phyloP scores from a whole-genome alignment of 2,329 filamentous ascomycete genomes.

The Botrytis medusae region DNA sequence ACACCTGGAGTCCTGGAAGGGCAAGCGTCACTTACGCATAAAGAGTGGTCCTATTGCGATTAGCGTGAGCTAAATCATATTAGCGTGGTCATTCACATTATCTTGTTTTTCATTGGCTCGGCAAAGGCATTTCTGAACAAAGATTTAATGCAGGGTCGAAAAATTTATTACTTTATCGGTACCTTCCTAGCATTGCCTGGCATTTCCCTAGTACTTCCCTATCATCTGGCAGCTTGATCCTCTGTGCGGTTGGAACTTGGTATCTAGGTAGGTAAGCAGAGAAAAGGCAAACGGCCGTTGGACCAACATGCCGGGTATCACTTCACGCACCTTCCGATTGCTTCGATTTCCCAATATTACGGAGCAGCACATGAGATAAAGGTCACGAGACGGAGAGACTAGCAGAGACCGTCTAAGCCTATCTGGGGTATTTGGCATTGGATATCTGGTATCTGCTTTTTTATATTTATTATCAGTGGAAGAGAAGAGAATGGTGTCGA shows the following conservation, averaged over 20 bases:
- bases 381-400: not conserved
- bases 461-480: not conserved
- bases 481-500: too few species aligned
- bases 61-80: not conserved
- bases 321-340: not conserved
- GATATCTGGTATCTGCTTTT: not conserved
- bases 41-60: not conserved
- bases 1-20: not conserved
- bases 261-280: not conserved
- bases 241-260: not conserved
- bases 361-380: not conserved
- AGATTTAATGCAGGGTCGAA: constrained; percentile 20
- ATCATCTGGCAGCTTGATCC: not conserved
- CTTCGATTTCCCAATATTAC: not conserved
- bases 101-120: constrained; percentile 10
- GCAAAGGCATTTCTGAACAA: not conserved
- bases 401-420: not conserved
- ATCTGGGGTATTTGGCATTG: not conserved
- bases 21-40: constrained; percentile 13
- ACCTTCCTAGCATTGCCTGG: not conserved
- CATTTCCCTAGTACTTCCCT: not conserved
- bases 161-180: not conserved
- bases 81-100: constrained; percentile 22
- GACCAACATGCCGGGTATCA: not conserved
- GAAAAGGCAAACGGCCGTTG: not conserved